A percentile compares a stretch with the other conserved stretches of the same genome.
Evolutionary conservation across 352 stramenopile genomes (phyloP).

Genomic region (Globisporangium canariense): DNA sequence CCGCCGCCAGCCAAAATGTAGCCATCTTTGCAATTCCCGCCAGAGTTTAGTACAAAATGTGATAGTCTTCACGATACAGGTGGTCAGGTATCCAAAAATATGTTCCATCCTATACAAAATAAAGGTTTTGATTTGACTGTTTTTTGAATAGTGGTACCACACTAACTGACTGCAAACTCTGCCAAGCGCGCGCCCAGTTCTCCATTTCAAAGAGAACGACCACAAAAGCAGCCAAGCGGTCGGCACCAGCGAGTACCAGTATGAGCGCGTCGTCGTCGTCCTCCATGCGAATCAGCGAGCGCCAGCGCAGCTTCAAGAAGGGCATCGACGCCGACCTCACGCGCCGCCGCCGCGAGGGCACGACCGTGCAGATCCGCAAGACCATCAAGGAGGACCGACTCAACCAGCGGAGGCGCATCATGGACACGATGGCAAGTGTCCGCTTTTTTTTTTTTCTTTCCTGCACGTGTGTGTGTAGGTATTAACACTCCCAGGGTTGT

Average conservation of each 20-base stretch:
- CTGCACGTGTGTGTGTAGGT: neutral
- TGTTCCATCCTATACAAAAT: neutral
- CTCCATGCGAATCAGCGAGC: slow-evolving; percentile 29
- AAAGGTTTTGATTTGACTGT: neutral
- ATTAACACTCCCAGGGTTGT: neutral
- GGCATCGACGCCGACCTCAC: slow-evolving; percentile 75
- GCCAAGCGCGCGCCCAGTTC: too few relatives aligned
- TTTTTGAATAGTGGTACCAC: neutral
- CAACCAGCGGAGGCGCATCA: slow-evolving; percentile 75
- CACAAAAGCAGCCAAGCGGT: neutral
- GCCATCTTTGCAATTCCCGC: neutral
- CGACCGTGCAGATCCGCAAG: slow-evolving; percentile 84
- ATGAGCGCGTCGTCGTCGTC: slow-evolving; percentile 9
- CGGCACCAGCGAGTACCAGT: neutral
- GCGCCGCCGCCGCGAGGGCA: slow-evolving; percentile 70
- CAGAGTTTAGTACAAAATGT: neutral
- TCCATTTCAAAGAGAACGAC: neutral
- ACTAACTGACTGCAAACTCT: neutral
- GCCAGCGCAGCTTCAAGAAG: slow-evolving; percentile 80
- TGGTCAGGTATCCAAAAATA: neutral
- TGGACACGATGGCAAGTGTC: slow-evolving; percentile 17
- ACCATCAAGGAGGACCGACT: slow-evolving; percentile 79
- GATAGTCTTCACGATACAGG: neutral
- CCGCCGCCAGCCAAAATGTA: neutral
- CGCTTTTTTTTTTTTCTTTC: neutral